A percentile compares a stretch with the other conserved stretches of the same genome.
Conservation (phyloP, 2,329 filamentous ascomycete species). For the Byssoonygena ceratinophila region DNA sequence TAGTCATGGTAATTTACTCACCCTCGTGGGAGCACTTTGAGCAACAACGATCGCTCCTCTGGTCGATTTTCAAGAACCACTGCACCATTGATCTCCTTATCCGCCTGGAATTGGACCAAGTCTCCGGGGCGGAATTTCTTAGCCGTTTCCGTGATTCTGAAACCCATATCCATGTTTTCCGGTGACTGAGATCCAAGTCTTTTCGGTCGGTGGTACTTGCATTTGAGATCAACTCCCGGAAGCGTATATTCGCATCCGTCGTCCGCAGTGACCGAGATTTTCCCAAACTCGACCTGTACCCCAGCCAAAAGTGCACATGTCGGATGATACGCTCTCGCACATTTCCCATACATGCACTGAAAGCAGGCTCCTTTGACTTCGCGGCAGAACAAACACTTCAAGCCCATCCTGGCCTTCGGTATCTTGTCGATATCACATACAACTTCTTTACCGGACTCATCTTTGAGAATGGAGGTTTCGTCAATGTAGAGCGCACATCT, state of each 20-base stretch:
- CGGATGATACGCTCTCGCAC: constrained; percentile 82
- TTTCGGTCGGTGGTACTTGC: constrained; percentile 85
- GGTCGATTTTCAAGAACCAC: constrained; percentile 71
- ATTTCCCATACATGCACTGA: constrained; percentile 92
- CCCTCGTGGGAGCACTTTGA: constrained; percentile 78
- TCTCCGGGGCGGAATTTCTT: constrained; percentile 59
- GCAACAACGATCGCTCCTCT: constrained; percentile 62
- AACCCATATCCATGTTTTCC: constrained; percentile 58
- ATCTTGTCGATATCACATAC: constrained; percentile 72
- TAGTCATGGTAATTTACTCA: constrained; percentile 39
- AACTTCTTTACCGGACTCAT: constrained; percentile 57
- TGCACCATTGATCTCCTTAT: constrained; percentile 81
- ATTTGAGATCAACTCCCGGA: constrained; percentile 84
- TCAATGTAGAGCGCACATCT: constrained; percentile 84
- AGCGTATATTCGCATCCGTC: constrained; percentile 89
- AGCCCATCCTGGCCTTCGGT: constrained; percentile 73
- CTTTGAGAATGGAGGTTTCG: constrained; percentile 72
- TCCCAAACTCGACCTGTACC: constrained; percentile 78
- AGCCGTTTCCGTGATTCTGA: constrained; percentile 58
- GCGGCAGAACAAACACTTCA: constrained; percentile 91
- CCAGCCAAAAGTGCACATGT: constrained; percentile 89
- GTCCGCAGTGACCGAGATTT: constrained; percentile 76
- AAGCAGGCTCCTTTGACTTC: constrained; percentile 94
- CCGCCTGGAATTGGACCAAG: constrained; percentile 75
- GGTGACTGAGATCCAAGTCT: constrained; percentile 65